These are phyloP conservation scores for Blastobotrys robertii DNA, from an alignment of 805 yeast species.

Conservation along the genomic window DNA sequence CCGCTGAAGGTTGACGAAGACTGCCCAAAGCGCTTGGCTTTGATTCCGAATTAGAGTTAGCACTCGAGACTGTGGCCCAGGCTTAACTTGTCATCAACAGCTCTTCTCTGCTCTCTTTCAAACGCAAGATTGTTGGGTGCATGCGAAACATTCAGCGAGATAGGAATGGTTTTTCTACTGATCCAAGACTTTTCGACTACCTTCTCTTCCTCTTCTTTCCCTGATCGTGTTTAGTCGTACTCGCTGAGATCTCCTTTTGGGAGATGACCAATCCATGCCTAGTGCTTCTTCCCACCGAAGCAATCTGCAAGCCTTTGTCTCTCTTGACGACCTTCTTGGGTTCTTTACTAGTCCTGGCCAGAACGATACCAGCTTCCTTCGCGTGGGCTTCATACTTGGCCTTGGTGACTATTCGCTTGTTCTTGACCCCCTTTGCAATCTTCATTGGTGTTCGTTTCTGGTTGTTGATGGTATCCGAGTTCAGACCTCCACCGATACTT, in stretches of 20 bases:
- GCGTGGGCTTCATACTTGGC: conserved; percentile 66
- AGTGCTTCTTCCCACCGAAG: conserved; percentile 67
- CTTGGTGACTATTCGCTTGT: conserved; percentile 39
- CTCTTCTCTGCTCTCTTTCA: no score
- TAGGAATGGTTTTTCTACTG: no score
- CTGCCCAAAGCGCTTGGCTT: no score
- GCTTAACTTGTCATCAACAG: no score
- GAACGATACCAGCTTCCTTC: conserved; percentile 79
- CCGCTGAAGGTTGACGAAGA: no score
- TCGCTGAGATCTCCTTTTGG: conserved; percentile 48
- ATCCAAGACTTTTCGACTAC: not conserved
- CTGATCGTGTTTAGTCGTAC: conserved; percentile 6
- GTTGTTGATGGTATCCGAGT: conserved; percentile 16
- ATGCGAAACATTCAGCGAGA: no score
- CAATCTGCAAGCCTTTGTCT: conserved; percentile 71
- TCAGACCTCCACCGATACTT: conserved; percentile 24
- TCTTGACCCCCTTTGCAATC: conserved; percentile 75
- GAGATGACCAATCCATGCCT: conserved; percentile 69
- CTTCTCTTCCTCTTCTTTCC: conserved; percentile 2
- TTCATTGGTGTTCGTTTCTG: conserved; percentile 82
- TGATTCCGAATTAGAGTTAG: no score
- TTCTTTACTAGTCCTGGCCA: conserved; percentile 38
- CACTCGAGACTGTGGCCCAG: no score
- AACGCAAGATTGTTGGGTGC: no score
- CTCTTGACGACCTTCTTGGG: conserved; percentile 35